Evolutionary conservation across 306 rosid species (phyloP).

Genomic region (Prunus mume): DNA sequence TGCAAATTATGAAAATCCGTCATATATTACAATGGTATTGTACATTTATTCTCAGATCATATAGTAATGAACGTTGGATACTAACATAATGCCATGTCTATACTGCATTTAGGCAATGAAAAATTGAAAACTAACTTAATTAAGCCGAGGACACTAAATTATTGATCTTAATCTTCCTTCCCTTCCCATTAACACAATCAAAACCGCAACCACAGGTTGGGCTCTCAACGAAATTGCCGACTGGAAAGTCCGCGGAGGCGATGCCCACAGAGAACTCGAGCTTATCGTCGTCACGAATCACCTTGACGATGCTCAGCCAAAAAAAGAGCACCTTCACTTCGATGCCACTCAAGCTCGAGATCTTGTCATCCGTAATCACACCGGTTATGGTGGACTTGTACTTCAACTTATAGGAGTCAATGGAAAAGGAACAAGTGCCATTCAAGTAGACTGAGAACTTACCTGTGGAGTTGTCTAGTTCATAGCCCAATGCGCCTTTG

Average conservation of each 20-base stretch:
- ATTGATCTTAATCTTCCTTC: conserved; percentile 9
- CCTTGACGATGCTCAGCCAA: conserved; percentile 44
- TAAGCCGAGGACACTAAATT: conserved; percentile 18
- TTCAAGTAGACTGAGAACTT: conserved; percentile 45
- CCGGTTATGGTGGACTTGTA: conserved; percentile 51
- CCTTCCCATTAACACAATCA: conserved; percentile 40
- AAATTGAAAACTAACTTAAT: background rate
- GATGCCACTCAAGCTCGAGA: conserved; percentile 43
- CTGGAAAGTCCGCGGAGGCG: conserved; percentile 42
- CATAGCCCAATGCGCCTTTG: conserved; percentile 38
- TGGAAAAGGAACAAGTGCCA: conserved; percentile 32
- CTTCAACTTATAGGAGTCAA: conserved; percentile 44
- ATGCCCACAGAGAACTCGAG: conserved; percentile 56
- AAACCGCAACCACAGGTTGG: conserved; percentile 60
- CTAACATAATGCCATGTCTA: background rate
- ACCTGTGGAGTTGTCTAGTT: conserved; percentile 43
- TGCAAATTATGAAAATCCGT: too few relatives aligned
- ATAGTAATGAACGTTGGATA: background rate
- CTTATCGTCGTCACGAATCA: conserved; percentile 34
- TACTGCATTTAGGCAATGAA: background rate
- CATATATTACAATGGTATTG: too few relatives aligned
- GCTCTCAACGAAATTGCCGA: conserved; percentile 41
- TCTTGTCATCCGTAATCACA: conserved; percentile 35
- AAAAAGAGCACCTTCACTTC: conserved; percentile 39
- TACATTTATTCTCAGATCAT: background rate